Evolutionary conservation across 129 eudicot species (phyloP), one percentile per base, ranked within the genome.

Genomic region (Silybum marianum): DNA sequence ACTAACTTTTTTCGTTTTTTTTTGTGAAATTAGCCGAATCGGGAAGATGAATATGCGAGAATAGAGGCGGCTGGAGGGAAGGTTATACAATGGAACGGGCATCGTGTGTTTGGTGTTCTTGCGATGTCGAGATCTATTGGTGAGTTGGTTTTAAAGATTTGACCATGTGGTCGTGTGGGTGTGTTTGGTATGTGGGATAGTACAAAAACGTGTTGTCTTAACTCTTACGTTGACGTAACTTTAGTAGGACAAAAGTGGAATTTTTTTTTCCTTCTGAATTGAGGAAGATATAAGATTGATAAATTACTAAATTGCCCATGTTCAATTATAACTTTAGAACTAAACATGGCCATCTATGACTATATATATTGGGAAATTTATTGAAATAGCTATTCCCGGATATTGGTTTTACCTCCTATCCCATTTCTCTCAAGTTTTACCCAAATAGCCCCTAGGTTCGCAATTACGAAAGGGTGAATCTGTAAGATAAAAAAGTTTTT

Each of bases 71-170:
- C 89, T n/a, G 97, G 97, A 44, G 98, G 98, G 21, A 89, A 88
- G 83, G 94, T 93, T 77, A 91, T 93, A 58, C 92, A 86, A 79
- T 93, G 98, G 98, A 89, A 93, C 44, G 98, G 98, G 7, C 93
- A 88, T 78, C 98, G 98, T 54, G 97, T 93, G 9, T 87, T 89
- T 48, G 98, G 98, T 11, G 98, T 93, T 83, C 98, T 93, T 80
- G 98, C 98, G 12, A 89, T 91, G 92, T 93, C 98, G 19, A 88
- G 98, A 80, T 91, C 98, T 69, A 93, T 93, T 42, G 98, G 98
- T 93, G 82, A 70, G 94, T 74, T 60, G 51, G 63, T 40, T 65
- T 7, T 63, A 7, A 38, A 77, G 22, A 74, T 28, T 28, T 12
- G 51, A 72, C 34, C n/a, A 62, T 19, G 28, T 30, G 22, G 3